Conservation (phyloP, 2,329 filamentous ascomycete genomes). For the Ascosphaera aggregata region DNA sequence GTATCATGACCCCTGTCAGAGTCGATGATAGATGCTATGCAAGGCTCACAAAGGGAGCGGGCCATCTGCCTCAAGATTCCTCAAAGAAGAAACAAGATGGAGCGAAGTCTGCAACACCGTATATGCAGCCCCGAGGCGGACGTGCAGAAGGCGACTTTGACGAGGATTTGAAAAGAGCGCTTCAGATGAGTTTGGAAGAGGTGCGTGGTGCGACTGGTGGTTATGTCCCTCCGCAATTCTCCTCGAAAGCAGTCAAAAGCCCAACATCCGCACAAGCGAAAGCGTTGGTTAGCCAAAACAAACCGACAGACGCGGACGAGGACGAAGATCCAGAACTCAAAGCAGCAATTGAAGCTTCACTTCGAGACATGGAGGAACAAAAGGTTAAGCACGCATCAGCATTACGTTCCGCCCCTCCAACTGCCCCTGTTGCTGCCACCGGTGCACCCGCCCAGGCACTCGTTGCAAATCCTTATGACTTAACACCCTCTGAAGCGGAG, state of each 20-base stretch:
- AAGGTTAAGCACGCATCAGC: constrained; percentile 73
- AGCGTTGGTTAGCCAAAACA: no score
- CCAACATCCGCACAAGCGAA: constrained; percentile 14
- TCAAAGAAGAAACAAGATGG: constrained; percentile 45
- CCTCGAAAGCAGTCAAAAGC: constrained; percentile 18
- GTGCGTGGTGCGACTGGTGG: constrained; percentile 47
- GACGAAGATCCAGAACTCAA: constrained; percentile 87
- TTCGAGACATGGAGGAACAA: constrained; percentile 95
- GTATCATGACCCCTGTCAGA: constrained; percentile 72
- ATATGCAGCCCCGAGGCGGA: constrained; percentile 81
- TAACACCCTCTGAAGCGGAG: constrained; percentile 81
- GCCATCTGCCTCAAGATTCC: no score
- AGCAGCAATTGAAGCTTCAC: constrained; percentile 80
- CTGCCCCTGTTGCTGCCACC: constrained; percentile 24
- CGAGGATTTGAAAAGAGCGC: constrained; percentile 74
- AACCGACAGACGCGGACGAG: constrained; percentile 30
- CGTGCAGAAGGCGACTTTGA: constrained; percentile 81
- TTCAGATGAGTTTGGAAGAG: constrained; percentile 95
- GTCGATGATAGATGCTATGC: constrained; percentile 92
- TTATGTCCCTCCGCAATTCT: constrained; percentile 51
- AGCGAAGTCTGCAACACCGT: constrained; percentile 33
- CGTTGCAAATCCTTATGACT: constrained; percentile 81
- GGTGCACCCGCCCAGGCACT: constrained; percentile 28
- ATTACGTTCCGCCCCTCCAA: constrained; percentile 54
- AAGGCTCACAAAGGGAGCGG: constrained; percentile 64